These are phyloP conservation scores for Acanthamoeba quina DNA, from an alignment of 208 protist species.

Conservation along the genomic window DNA sequence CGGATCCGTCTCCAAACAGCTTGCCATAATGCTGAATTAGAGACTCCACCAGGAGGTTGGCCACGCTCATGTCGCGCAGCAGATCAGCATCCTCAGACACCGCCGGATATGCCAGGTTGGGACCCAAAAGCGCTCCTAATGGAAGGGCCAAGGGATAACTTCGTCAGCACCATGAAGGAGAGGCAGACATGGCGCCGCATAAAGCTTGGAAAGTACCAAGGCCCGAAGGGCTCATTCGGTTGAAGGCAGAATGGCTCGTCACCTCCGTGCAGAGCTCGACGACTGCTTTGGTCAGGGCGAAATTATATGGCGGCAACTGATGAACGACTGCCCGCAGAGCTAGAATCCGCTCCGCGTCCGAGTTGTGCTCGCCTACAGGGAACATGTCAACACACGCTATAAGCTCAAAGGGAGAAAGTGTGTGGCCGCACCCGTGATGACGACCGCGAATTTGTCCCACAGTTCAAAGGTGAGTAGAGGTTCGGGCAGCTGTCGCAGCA, in stretches of 20 bases:
- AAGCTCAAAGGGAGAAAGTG: background rate
- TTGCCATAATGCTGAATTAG: constrained; percentile 52
- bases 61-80: constrained; percentile 57
- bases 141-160: background rate
- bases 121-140: constrained; percentile 46
- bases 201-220: constrained; percentile 1
- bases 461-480: constrained; percentile 61
- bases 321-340: constrained; percentile 16
- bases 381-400: background rate
- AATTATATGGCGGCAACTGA: constrained; percentile 22
- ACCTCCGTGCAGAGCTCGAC: constrained; percentile 48
- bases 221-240: constrained; percentile 45
- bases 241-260: constrained; percentile 6
- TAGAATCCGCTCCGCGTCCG: constrained; percentile 51
- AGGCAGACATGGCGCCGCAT: background rate
- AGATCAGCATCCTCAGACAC: constrained; percentile 58
- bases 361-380: constrained; percentile 4
- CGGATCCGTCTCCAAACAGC: constrained; percentile 24
- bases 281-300: background rate
- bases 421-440: background rate
- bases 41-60: constrained; percentile 23
- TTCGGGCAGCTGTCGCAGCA: constrained; percentile 58
- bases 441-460: constrained; percentile 36
- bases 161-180: background rate
- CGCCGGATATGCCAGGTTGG: constrained; percentile 46